Base-by-base conservation (phyloP, 768 basidiomycete genomes). In the Gelatoporia subvermispora region DNA sequence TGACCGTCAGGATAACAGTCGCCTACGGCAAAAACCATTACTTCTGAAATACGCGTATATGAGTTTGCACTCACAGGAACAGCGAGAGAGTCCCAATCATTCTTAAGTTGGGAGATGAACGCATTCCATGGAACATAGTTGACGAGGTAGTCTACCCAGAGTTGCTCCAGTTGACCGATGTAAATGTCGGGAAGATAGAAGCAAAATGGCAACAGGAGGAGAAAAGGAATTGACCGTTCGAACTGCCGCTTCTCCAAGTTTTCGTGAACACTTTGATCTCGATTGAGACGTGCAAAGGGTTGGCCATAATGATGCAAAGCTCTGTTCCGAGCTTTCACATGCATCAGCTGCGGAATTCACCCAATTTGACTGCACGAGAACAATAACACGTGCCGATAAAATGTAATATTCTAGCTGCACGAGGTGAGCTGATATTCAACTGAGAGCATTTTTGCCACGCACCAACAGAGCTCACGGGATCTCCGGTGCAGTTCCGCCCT, bases 1-100 rank as follows among this genome's bases (percentile, higher is more conserved):
- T 82, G 11, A 76, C 78, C 35, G 75, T 77, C 21, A 84, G 57
- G 16, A 84, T 63, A 2, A 84, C 79, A 0, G 78, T 79, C 1
- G 73, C 74, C 81, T 83, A 41, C n/a, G 34, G 22, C 11, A 23
- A 5, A 45, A 8, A 18, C 10, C 23, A 5, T 13, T 1, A 35
- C 28, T 31, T 31, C 28, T 13, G 28, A 13, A 15, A 28, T 8
- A 8, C 13, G 21, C 15, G 11, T 9, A 17, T 25, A 31, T 31
- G 28, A 31, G n/a, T 31, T 7, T 31, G 7, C 35, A 49, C 76
- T 46, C 48, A 83, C 82, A 47, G 76, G 73, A 23, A 80, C 73
- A 41, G 72, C 75, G 36, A 77, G 72, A 47, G 75, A 74, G 51
- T 75, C 66, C 69, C 78, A 76, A 51, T 84, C 75, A 4, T 67